Percentiles rank a stretch among this genome's conserved stretches.
These are phyloP conservation scores for Paraphaeosphaeria minitans DNA, from an alignment of 2,329 filamentous ascomycete species.

Conservation along the genomic window DNA sequence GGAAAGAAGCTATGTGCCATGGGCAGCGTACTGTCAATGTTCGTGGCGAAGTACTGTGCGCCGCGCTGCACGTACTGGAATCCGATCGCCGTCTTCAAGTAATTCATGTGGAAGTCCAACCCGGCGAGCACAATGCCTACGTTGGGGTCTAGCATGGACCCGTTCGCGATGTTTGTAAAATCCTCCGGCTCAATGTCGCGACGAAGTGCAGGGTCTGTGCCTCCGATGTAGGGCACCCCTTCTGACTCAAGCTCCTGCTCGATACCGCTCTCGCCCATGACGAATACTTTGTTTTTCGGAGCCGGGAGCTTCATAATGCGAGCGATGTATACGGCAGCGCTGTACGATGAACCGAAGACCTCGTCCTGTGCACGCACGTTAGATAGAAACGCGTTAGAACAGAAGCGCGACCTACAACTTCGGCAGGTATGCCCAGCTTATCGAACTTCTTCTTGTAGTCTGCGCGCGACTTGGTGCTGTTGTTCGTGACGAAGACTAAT, in stretches of 20 bases:
- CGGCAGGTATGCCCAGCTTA: conserved; percentile 76
- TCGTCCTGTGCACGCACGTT: conserved; percentile 65
- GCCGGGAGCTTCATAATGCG: conserved; percentile 81
- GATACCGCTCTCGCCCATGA: conserved; percentile 88
- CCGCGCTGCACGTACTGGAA: conserved; percentile 85
- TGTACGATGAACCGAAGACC: conserved; percentile 95
- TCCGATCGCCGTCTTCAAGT: conserved; percentile 84
- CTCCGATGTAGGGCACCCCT: conserved; percentile 79
- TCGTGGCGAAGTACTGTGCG: conserved; percentile 89
- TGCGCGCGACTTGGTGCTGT: conserved; percentile 91
- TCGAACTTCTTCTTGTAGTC: conserved; percentile 95
- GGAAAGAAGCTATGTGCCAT: conserved; percentile 84
- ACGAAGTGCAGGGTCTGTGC: conserved; percentile 78
- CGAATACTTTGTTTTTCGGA: conserved; percentile 90
- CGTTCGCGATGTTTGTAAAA: conserved; percentile 73
- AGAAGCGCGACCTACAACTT: conserved; percentile 55
- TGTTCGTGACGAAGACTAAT: conserved; percentile 96
- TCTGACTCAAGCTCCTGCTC: conserved; percentile 86
- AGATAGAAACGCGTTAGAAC: background rate
- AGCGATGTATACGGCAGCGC: conserved; percentile 91
- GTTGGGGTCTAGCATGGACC: conserved; percentile 80
- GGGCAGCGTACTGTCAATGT: conserved; percentile 88
- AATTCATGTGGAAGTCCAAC: conserved; percentile 93
- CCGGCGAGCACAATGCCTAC: conserved; percentile 90
- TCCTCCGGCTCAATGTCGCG: conserved; percentile 81